Percentiles rank a stretch among this genome's conserved stretches.
These are phyloP conservation scores for Coleophoma eucalyptorum DNA, from an alignment of 2,329 filamentous ascomycete genomes.

Conservation along the genomic window DNA sequence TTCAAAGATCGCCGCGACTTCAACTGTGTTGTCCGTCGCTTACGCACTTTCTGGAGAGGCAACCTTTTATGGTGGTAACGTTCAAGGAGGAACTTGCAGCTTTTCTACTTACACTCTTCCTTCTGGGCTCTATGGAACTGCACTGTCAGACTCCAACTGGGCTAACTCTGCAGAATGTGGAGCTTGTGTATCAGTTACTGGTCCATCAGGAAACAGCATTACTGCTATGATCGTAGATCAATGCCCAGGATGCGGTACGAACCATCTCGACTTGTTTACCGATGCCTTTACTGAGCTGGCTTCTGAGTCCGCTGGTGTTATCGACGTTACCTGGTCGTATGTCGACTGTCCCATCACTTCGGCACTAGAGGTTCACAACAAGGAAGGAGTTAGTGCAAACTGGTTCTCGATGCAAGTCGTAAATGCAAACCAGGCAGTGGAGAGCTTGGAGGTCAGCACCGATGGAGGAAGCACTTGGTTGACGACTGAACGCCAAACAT, in stretches of 20 bases:
- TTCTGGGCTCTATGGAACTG: slow-evolving; percentile 54
- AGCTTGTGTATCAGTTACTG: slow-evolving; percentile 55
- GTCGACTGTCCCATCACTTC: slow-evolving; percentile 47
- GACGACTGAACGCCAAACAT: slow-evolving; percentile 46
- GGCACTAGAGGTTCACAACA: slow-evolving; percentile 47
- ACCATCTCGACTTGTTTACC: slow-evolving; percentile 53
- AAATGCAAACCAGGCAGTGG: slow-evolving; percentile 54
- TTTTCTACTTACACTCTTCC: slow-evolving; percentile 62
- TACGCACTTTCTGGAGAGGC: slow-evolving; percentile 34
- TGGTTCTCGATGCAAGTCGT: slow-evolving; percentile 63
- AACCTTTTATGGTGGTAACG: slow-evolving; percentile 52
- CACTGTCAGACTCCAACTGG: slow-evolving; percentile 57
- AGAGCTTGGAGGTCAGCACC: slow-evolving; percentile 55
- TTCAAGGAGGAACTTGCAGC: slow-evolving; percentile 57
- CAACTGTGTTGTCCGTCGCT: slow-evolving; percentile 18
- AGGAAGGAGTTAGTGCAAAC: slow-evolving; percentile 44
- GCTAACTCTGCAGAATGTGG: slow-evolving; percentile 52
- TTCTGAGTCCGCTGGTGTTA: slow-evolving; percentile 38
- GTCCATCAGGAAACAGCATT: slow-evolving; percentile 51
- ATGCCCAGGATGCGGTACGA: slow-evolving; percentile 49
- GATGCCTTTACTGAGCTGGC: slow-evolving; percentile 45
- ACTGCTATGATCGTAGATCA: slow-evolving; percentile 61
- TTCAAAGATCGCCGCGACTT: slow-evolving; percentile 14
- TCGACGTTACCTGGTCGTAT: slow-evolving; percentile 44
- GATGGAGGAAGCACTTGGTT: slow-evolving; percentile 57